Conservation (phyloP, 352 stramenopile species). For the Pythium graminicola region DNA sequence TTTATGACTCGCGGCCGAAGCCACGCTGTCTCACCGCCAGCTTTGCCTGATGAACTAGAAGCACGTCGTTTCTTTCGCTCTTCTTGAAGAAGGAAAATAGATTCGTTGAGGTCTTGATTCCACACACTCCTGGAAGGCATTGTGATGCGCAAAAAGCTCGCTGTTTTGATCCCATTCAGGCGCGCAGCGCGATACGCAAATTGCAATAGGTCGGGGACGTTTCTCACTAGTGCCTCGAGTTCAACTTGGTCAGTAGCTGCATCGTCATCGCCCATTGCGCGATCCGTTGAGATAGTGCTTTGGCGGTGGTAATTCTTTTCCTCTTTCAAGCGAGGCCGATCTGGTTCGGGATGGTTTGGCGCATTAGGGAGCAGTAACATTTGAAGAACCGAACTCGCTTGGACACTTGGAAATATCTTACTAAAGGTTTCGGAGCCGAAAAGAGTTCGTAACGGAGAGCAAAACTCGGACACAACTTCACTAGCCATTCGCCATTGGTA, state of each 20-base stretch:
- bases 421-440: conserved; percentile 49
- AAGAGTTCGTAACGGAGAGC: conserved; percentile 44
- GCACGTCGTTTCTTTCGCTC: conserved; percentile 31
- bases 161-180: conserved; percentile 48
- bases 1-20: conserved; percentile 23
- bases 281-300: conserved; percentile 4
- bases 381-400: conserved; percentile 56
- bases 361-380: conserved; percentile 50
- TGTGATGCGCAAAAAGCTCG: conserved; percentile 55
- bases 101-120: conserved; percentile 48
- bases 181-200: conserved; percentile 49
- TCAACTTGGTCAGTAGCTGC: not conserved
- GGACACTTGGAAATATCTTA: conserved; percentile 47
- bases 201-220: conserved; percentile 41
- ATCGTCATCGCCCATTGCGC: not conserved
- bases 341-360: conserved; percentile 8
- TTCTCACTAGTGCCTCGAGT: conserved; percentile 5
- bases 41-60: conserved; percentile 1
- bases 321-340: not conserved
- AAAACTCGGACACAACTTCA: conserved; percentile 65
- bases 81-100: conserved; percentile 47
- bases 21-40: conserved; percentile 24
- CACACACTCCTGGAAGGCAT: conserved; percentile 29
- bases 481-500: conserved; percentile 75
- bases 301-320: conserved; percentile 7